Evolutionary conservation across 2,329 filamentous ascomycete species (phyloP), one percentile per base, ranked within the genome.

Genomic region (Trichoderma guizhouense): DNA sequence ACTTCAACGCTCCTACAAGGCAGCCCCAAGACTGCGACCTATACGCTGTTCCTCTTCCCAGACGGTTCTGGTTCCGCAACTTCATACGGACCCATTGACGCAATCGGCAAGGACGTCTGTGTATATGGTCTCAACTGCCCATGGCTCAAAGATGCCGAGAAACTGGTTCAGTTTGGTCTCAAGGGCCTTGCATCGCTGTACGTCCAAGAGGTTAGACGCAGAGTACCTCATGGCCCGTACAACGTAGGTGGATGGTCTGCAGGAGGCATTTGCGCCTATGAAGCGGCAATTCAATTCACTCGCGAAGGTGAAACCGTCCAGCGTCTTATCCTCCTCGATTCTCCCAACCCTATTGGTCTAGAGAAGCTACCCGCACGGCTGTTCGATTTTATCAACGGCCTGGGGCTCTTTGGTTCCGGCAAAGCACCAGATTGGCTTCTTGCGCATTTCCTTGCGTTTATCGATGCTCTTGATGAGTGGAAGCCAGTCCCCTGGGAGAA

Each of bases 201-300:
- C 60, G 75, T 79, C 47, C 82, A 85, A 9, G 91, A 93, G 81
- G 92, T 94, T 81, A 90, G 89, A 81, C 87, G 89, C 8, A 90
- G 91, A 66, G 91, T 93, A 79, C 89, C 91, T 3, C 76, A 83
- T 43, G 92, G 92, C 0, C 90, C 91, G 1, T 93, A 93, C 80
- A 86, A 86, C 62, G 81, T 93, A 1, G 87, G 88, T 18, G 92
- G 92, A 32, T 94, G 91, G 92, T 92, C 89, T n/a, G 91, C 91
- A 2, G 92, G 92, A 51, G 91, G 91, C 58, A 89, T 93, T 58
- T 90, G 90, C 73, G 90, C 91, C 60, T 93, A 88, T 77, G 89
- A 92, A 76, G 89, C 89, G 15, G 86, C 89, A 43, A 86, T 86
- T 71, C 87, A 91, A 75, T 83, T 92, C 24, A 85, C 85, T 72